phyloP scores from a whole-genome alignment of 2,329 filamentous ascomycete species.

The Colletotrichum spinosum region DNA sequence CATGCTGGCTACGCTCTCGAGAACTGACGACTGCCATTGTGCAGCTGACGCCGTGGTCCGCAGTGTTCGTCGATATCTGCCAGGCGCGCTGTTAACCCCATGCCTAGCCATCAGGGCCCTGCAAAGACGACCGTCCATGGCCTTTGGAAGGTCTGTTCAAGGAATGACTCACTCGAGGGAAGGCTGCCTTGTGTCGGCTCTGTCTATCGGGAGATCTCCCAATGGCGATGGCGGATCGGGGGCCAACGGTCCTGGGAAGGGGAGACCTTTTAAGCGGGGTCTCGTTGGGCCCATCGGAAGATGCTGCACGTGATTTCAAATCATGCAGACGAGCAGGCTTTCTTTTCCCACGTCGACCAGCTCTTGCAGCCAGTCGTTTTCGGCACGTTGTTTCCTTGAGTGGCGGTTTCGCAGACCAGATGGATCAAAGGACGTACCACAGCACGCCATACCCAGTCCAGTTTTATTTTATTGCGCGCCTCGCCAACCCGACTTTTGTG shows the following conservation, averaged over 20 bases:
- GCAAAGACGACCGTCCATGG: background rate
- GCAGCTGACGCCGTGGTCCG: background rate
- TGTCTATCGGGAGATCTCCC: background rate
- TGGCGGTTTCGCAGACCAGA: constrained; percentile 1
- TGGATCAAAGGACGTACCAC: too few relatives aligned
- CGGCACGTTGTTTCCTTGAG: background rate
- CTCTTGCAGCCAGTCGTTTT: background rate
- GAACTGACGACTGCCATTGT: constrained; percentile 1
- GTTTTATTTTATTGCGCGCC: too few relatives aligned
- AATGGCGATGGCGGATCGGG: background rate
- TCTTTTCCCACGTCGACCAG: background rate
- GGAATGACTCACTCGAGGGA: background rate
- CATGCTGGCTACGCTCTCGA: background rate
- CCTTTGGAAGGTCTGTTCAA: background rate
- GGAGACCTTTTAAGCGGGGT: constrained; percentile 3
- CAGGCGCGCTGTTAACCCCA: background rate
- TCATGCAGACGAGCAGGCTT: constrained; percentile 1
- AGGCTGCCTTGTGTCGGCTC: background rate
- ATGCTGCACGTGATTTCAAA: background rate
- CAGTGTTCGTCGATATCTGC: background rate
- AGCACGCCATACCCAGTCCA: too few relatives aligned
- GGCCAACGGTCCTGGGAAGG: background rate
- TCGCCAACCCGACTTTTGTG: too few relatives aligned
- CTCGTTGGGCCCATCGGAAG: background rate
- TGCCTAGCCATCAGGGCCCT: background rate